phyloP scores from a whole-genome alignment of 805 yeast genomes.

The Yarrowia keelungensis region DNA sequence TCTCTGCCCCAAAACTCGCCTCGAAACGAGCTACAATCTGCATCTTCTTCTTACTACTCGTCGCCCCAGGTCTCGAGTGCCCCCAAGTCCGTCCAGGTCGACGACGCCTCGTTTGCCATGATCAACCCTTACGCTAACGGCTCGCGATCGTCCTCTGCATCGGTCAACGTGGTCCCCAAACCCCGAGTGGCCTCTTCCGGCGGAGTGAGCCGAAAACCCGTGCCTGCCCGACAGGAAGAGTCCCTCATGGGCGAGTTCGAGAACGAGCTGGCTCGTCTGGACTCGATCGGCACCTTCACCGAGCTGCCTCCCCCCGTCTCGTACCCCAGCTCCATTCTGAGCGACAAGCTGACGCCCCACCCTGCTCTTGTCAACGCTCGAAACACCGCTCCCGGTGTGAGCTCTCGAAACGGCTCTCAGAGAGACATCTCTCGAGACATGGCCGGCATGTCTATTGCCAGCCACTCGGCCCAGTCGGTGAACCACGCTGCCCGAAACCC shows the following conservation, averaged over 20 bases:
- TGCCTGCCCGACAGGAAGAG: not conserved
- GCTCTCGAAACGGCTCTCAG: constrained; percentile 16
- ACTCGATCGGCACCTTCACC: constrained; percentile 39
- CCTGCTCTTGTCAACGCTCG: constrained; percentile 30
- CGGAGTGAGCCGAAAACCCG: constrained; percentile 14
- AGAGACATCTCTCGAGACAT: constrained; percentile 21
- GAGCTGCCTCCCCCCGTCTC: constrained; percentile 53
- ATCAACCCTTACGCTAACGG: constrained; percentile 32
- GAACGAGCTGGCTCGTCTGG: constrained; percentile 35
- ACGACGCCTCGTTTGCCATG: constrained; percentile 20
- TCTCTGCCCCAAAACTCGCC: constrained; percentile 15
- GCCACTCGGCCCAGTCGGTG: not conserved
- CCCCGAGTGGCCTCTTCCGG: constrained; percentile 27
- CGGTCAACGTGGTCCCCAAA: constrained; percentile 10
- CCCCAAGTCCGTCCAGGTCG: constrained; percentile 16
- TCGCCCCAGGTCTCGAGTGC: not conserved
- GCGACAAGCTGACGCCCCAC: constrained; percentile 23
- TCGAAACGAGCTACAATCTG: constrained; percentile 14
- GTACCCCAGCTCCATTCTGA: constrained; percentile 44
- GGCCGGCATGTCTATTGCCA: constrained; percentile 25
- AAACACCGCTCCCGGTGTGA: constrained; percentile 27
- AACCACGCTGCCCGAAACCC: constrained; percentile 9
- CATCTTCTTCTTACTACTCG: constrained; percentile 16
- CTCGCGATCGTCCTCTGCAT: constrained; percentile 4
- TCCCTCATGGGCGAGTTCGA: constrained; percentile 9